Percentiles rank a stretch among this genome's conserved stretches.
phyloP scores from a whole-genome alignment of 257 asterid species.

The Nicotiana sylvestris region DNA sequence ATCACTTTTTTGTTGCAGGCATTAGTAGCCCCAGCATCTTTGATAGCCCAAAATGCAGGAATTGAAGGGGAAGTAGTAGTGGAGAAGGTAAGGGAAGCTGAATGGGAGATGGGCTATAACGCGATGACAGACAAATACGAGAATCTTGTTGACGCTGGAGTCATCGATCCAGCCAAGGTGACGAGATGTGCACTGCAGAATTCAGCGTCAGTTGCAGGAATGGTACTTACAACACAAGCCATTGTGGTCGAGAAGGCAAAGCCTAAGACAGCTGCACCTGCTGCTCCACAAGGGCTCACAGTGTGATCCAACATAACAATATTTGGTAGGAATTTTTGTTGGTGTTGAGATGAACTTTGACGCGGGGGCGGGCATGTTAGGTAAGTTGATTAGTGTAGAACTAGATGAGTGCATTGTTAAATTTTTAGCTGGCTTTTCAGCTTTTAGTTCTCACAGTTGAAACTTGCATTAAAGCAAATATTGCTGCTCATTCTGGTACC shows the following conservation, averaged over 20 bases:
- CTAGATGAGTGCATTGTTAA: neutral
- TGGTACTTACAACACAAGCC: conserved; percentile 98
- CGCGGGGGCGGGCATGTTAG: neutral
- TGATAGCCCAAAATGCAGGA: conserved; percentile 96
- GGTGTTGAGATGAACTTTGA: conserved; percentile 1
- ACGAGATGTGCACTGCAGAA: conserved; percentile 81
- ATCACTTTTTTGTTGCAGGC: conserved; percentile 42
- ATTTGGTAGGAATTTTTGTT: conserved; percentile 16
- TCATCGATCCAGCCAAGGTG: conserved; percentile 97
- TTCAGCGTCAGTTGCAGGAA: conserved; percentile 92
- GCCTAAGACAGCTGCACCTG: conserved; percentile 47
- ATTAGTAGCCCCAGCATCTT: conserved; percentile 66
- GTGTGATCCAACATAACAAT: conserved; percentile 26
- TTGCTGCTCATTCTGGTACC: neutral
- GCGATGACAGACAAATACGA: conserved; percentile 82
- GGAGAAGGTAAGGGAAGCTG: conserved; percentile 65
- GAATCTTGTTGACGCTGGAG: conserved; percentile 75
- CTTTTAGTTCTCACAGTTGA: neutral
- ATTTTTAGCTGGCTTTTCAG: neutral
- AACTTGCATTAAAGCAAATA: neutral
- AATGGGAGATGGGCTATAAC: conserved; percentile 91
- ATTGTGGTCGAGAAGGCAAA: conserved; percentile 86
- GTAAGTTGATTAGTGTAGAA: neutral
- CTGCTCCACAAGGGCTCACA: conserved; percentile 43
- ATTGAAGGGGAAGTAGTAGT: conserved; percentile 97